Evolutionary conservation across 345 rosid species (phyloP).

Genomic region (Mallotus nudiflorus): DNA sequence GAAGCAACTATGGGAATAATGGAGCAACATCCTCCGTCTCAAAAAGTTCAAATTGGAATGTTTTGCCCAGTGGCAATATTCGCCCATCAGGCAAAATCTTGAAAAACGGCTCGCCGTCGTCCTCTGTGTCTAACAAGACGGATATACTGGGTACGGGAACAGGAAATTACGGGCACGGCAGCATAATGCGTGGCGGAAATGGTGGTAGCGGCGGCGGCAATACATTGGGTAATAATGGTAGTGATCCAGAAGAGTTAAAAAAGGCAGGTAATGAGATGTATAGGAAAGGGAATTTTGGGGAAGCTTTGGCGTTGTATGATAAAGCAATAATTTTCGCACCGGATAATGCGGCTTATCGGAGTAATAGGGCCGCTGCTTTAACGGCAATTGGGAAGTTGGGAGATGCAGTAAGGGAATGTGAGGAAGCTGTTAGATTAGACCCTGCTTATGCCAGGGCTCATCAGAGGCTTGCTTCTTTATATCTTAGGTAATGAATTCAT

Average conservation of each 20-base stretch:
- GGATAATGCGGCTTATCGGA: slow-evolving; percentile 59
- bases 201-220: slow-evolving; percentile 10
- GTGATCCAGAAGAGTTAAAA: slow-evolving; percentile 73
- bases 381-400: slow-evolving; percentile 56
- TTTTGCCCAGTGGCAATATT: slow-evolving; percentile 78
- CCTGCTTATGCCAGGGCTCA: slow-evolving; percentile 77
- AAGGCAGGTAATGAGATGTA: slow-evolving; percentile 75
- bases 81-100: slow-evolving; percentile 71
- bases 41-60: slow-evolving; percentile 22
- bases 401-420: slow-evolving; percentile 83
- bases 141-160: slow-evolving; percentile 74
- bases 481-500: slow-evolving; percentile 54
- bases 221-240: too few species aligned
- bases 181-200: slow-evolving; percentile 57
- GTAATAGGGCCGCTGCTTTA: slow-evolving; percentile 81
- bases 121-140: slow-evolving; percentile 29
- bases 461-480: slow-evolving; percentile 71
- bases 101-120: slow-evolving; percentile 59
- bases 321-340: slow-evolving; percentile 75
- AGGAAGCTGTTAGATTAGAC: slow-evolving; percentile 74
- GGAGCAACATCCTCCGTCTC: neutral
- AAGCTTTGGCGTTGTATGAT: slow-evolving; percentile 82
- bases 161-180: slow-evolving; percentile 85
- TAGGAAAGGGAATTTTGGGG: slow-evolving; percentile 60
- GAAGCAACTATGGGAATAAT: neutral